A percentile compares a stretch with the other conserved stretches of the same genome.
Conservation (phyloP, 2,329 filamentous ascomycete species). For the Cylindrodendrum hubeiense region DNA sequence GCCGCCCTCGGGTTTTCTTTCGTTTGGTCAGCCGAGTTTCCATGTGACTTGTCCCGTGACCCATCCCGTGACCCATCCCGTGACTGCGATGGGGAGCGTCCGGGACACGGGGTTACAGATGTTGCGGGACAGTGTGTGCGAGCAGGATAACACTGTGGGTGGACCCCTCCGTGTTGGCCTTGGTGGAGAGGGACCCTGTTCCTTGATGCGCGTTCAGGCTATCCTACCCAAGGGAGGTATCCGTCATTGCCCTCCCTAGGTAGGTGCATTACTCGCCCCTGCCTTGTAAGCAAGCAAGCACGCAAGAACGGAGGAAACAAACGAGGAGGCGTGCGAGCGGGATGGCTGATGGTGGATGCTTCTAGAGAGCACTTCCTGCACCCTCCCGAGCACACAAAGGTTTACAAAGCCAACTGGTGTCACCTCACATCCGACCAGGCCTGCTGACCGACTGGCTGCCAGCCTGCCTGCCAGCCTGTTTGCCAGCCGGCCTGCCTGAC, state of each 20-base stretch:
- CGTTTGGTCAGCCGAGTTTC: background rate
- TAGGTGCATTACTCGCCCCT: background rate
- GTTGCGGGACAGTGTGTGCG: constrained; percentile 5
- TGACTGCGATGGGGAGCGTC: too few species aligned
- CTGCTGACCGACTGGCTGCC: background rate
- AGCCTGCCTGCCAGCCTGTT: too few species aligned
- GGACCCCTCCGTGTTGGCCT: background rate
- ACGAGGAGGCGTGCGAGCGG: background rate
- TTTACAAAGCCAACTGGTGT: background rate
- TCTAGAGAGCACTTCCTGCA: background rate
- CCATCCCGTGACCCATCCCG: background rate
- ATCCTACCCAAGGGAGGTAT: too few species aligned
- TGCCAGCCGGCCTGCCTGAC: background rate
- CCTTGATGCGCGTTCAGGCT: background rate
- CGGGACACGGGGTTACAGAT: constrained; percentile 13
- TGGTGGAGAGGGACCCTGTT: background rate
- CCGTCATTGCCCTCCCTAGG: background rate
- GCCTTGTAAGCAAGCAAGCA: background rate
- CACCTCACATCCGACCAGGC: background rate
- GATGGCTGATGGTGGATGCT: background rate
- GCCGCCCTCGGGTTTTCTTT: background rate
- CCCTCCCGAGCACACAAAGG: background rate
- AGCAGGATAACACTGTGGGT: constrained; percentile 11
- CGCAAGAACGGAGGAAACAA: background rate
- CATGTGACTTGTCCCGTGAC: constrained; percentile 5